These are phyloP conservation scores for Thalassiosira exigua DNA, from an alignment of 352 stramenopile species.

Conservation along the genomic window DNA sequence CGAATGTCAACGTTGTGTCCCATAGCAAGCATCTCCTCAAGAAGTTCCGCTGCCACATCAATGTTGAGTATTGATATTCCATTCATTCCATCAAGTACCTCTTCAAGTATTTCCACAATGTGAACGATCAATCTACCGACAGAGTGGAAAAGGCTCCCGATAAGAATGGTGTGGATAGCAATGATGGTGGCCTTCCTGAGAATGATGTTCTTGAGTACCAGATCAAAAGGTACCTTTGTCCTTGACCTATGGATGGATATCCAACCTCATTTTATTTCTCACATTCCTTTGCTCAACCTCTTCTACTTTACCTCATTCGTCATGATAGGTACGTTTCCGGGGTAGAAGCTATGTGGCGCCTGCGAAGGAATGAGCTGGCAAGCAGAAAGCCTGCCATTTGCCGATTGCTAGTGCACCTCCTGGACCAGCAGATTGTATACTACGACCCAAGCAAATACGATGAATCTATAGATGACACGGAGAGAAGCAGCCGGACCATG, in stretches of 20 bases:
- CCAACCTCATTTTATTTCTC: background rate
- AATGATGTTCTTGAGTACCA: slow-evolving; percentile 17
- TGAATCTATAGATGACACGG: slow-evolving; percentile 14
- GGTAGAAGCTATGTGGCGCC: slow-evolving; percentile 2
- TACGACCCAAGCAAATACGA: slow-evolving; percentile 25
- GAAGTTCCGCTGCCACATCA: slow-evolving; percentile 82
- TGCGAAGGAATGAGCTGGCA: slow-evolving; percentile 10
- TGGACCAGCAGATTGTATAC: slow-evolving; percentile 17
- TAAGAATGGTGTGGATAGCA: slow-evolving; percentile 3
- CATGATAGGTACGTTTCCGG: slow-evolving; percentile 18
- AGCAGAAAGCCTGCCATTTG: slow-evolving; percentile 8
- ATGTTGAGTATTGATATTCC: slow-evolving; percentile 72
- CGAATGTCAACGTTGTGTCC: slow-evolving; percentile 49
- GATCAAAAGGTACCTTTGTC: slow-evolving; percentile 20
- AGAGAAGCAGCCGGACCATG: background rate
- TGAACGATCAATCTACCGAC: slow-evolving; percentile 46
- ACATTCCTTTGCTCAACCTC: background rate
- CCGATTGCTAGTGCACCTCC: slow-evolving; percentile 18
- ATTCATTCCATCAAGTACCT: slow-evolving; percentile 74
- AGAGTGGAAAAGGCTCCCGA: background rate
- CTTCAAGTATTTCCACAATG: slow-evolving; percentile 82
- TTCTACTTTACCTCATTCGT: background rate
- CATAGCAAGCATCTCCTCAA: slow-evolving; percentile 75
- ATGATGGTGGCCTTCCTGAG: background rate
- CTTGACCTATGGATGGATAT: no score